Evolutionary conservation across 495 filamentous ascomycete genomes (phyloP).

Genomic region (Hypoxylon fuscum): DNA sequence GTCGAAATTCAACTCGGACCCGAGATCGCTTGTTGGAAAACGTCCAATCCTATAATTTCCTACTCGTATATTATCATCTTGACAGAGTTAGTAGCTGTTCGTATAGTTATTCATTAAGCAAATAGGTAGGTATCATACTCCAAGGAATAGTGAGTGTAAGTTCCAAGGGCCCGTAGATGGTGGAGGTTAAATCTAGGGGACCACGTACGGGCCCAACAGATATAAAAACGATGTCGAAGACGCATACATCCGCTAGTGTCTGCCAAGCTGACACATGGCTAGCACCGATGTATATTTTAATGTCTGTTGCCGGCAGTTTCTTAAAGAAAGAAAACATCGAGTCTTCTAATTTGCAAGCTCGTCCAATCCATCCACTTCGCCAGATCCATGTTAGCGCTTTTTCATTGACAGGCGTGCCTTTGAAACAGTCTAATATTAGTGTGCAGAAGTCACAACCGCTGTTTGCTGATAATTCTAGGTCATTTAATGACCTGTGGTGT

Average conservation of each 20-base stretch:
- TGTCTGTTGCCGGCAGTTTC: neutral
- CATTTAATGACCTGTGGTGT: neutral
- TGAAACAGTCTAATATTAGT: neutral
- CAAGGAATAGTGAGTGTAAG: neutral
- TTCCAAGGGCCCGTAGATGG: neutral
- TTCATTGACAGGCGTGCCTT: neutral
- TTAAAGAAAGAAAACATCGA: neutral
- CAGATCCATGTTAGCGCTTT: neutral
- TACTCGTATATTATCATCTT: neutral
- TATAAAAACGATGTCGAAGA: constrained; percentile 7
- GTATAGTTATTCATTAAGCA: neutral
- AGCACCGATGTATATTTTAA: neutral
- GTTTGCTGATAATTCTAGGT: neutral
- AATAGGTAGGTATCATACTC: neutral
- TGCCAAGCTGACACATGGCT: neutral
- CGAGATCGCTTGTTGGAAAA: neutral
- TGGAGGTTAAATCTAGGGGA: neutral
- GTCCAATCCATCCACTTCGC: neutral
- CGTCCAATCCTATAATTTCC: constrained; percentile 5
- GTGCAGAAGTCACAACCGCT: neutral
- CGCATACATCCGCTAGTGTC: neutral
- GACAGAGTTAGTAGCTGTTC: neutral
- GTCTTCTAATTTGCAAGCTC: neutral
- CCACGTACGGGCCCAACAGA: constrained; percentile 1
- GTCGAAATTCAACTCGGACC: constrained; percentile 9